A percentile compares a stretch with the other conserved stretches of the same genome.
Conservation (phyloP, 441 rosid species). For the Pelargonium australe region DNA sequence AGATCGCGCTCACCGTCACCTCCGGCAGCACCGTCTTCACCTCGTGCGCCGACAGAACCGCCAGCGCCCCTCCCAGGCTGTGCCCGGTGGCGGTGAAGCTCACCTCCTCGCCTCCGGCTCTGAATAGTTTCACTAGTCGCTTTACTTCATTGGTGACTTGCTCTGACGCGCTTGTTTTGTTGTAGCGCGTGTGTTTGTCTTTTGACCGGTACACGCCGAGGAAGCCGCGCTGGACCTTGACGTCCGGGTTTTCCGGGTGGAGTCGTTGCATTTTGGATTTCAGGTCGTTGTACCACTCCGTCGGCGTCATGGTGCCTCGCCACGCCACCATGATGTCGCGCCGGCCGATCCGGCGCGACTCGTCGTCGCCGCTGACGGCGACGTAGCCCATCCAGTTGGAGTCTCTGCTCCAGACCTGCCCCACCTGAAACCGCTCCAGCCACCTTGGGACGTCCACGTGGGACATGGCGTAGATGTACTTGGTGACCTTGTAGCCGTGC, state of each 20-base stretch:
- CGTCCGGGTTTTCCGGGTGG: constrained; percentile 21
- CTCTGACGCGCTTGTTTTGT: constrained; percentile 58
- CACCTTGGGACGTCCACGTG: constrained; percentile 55
- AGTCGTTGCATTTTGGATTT: constrained; percentile 35
- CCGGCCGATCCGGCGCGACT: constrained; percentile 53
- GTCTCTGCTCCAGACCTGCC: constrained; percentile 57
- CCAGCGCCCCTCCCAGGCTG: constrained; percentile 56
- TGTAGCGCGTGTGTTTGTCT: constrained; percentile 46
- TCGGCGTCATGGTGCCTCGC: constrained; percentile 76
- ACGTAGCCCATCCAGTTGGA: constrained; percentile 79
- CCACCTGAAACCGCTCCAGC: constrained; percentile 39
- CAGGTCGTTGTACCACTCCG: constrained; percentile 63
- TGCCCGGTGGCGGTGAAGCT: constrained; percentile 54
- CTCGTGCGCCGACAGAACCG: constrained; percentile 43
- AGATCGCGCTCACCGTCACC: constrained; percentile 36
- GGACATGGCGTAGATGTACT: constrained; percentile 63
- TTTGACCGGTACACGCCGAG: constrained; percentile 53
- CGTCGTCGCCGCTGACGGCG: constrained; percentile 46
- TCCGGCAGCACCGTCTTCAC: constrained; percentile 25
- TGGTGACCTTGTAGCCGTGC: constrained; percentile 49
- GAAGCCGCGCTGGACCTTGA: constrained; percentile 59
- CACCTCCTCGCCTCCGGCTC: constrained; percentile 33
- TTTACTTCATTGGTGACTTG: constrained; percentile 57
- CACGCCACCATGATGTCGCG: constrained; percentile 68
- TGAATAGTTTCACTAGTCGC: constrained; percentile 23